Percentiles rank a stretch among this genome's conserved stretches.
Evolutionary conservation across 1,284 basidiomycete species (phyloP).

Genomic region (Tausonia pullulans): DNA sequence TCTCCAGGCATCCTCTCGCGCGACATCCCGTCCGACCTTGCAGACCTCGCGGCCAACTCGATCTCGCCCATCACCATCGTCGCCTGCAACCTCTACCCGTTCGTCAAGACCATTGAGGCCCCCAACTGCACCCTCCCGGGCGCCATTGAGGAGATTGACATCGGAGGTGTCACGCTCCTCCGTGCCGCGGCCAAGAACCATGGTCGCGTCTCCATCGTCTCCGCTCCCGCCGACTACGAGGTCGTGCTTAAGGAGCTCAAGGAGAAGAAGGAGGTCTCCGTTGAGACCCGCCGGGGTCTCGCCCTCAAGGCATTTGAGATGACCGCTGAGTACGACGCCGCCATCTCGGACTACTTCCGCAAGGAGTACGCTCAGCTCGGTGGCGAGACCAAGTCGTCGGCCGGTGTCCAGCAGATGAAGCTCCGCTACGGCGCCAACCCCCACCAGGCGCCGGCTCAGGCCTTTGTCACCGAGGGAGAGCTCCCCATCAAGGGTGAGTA

Average conservation of each 20-base stretch:
- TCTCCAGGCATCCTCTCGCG: constrained; percentile 73
- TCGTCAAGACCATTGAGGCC: constrained; percentile 78
- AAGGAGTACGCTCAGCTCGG: constrained; percentile 84
- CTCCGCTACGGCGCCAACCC: constrained; percentile 96
- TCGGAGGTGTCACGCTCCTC: constrained; percentile 94
- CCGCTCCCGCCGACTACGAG: constrained; percentile 86
- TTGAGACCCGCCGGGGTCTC: constrained; percentile 60
- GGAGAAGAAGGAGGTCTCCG: constrained; percentile 54
- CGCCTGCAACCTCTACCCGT: constrained; percentile 98
- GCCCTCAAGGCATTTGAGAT: constrained; percentile 97
- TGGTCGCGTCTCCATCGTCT: constrained; percentile 80
- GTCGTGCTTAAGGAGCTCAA: constrained; percentile 70
- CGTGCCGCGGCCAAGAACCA: constrained; percentile 99
- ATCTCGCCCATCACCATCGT: constrained; percentile 89
- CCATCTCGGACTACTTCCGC: constrained; percentile 93
- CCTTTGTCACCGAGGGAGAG: constrained; percentile 78
- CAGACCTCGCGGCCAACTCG: constrained; percentile 64
- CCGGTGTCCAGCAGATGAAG: constrained; percentile 66
- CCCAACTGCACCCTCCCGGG: constrained; percentile 81
- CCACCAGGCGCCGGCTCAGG: constrained; percentile 97
- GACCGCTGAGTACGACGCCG: constrained; percentile 89
- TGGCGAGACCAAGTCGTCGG: constrained; percentile 43
- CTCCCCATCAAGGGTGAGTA: constrained; percentile 82
- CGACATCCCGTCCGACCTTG: constrained; percentile 70
- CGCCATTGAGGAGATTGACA: constrained; percentile 97